Base-by-base conservation (phyloP, 257 asterid genomes). In the Ocimum tenuiflorum region DNA sequence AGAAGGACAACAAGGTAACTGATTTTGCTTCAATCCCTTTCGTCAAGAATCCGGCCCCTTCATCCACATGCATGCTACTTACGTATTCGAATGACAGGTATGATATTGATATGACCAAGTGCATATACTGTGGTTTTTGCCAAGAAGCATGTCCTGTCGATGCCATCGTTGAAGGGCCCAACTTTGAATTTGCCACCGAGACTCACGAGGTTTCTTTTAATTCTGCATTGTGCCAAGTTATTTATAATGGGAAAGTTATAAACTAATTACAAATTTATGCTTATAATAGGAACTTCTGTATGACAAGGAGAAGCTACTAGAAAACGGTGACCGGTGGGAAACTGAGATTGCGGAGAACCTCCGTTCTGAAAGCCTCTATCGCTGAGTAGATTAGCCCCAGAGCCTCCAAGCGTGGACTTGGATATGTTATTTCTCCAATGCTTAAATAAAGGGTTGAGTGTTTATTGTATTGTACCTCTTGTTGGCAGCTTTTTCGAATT, bases 141-240 rank as follows among this genome's bases (percentile, higher is more conserved):
- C 98, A 88, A 88, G 98, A 91, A 75, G 96, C 98, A 17, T 91
- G 96, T 73, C 98, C 98, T 11, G 96, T 91, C 10, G 96, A 91
- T 78, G 98, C 98, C 78, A 91, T 91, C 48, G 98, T 91, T 43
- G 96, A 91, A 80, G 96, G 98, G 41, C 98, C 96, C 76, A 88
- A 91, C 86, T 91, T 88, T 33, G 98, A 88, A 63, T 91, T 88
- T 14, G 94, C 96, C 11, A 91, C 96, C 0, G 95, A 91, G 78
- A 88, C 97, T 49, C 92, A 88, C 3, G 97, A 91, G 97, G 97
- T 88, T 73, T 29, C 57, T 67, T 31, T 47, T 23, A 9, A 23
- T 38, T 15, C 39, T 17, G 42, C 24, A 15, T 20, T 38, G 13
- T 7, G 14, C 35, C 49, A 4, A 39, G 46, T 56, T 36, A n/a